Evolutionary conservation across 1,284 basidiomycete genomes (phyloP), one percentile per base, ranked within the genome.

Genomic region (Rhizoctonia solani): DNA sequence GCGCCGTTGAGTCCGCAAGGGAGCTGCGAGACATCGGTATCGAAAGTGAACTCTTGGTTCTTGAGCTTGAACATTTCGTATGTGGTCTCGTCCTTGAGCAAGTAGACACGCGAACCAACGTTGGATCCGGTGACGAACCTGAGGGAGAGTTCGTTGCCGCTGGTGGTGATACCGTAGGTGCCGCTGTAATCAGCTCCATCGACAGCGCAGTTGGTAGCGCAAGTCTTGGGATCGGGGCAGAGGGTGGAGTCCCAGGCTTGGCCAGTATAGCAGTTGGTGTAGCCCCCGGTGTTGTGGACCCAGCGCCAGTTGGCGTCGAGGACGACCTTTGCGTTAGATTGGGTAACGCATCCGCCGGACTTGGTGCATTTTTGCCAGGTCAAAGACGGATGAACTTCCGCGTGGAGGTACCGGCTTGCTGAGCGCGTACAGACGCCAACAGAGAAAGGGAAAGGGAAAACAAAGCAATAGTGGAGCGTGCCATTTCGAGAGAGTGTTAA

Each of bases 1-100:
- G 83, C 83, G 63, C 82, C 83, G 76, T 85, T 85, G 71, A 85
- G 76, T 73, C 83, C 84, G 72, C 84, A 85, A 32, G 81, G 80
- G 46, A 85, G 79, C 63, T 82, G 76, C 66, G 81, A 82, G 66
- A 84, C 78, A 74, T 85, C 83, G 74, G 85, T 82, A 74, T 84
- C 83, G 75, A 85, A 84, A 37, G 81, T 80, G 75, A 85, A 85
- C 75, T 85, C 83, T 71, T 82, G 79, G 76, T 84, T 84, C 71
- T 79, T 73, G 68, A 82, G 77, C 71, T 82, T 80, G 80, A 85
- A 84, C 74, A 80, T 78, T 75, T 84, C 73, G 76, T 84, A 84
- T 66, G 77, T 72, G 69, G 75, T 76, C 73, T 77, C 77, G 53
- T 61, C 54, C 16, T 73, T 74, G 76, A 85, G 76, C 68, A 85